Conservation (phyloP, 2,329 filamentous ascomycete species). For the Elsinoe perseae region DNA sequence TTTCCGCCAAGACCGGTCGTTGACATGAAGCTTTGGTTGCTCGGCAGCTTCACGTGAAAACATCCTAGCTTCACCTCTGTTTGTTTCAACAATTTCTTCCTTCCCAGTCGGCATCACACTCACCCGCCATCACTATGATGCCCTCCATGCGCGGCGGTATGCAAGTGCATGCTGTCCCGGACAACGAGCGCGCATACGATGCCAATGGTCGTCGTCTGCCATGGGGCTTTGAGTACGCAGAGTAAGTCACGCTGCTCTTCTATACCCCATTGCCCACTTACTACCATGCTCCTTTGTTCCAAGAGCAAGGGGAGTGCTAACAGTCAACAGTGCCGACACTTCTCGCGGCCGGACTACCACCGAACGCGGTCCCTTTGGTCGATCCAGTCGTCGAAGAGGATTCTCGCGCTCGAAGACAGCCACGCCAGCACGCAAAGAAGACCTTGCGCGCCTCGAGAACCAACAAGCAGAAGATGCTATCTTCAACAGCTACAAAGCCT, state of each 20-base stretch:
- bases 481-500: conserved; percentile 31
- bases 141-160: conserved; percentile 35
- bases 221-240: conserved; percentile 56
- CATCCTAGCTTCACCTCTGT: conserved; percentile 7
- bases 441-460: conserved; percentile 41
- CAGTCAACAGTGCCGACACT: conserved; percentile 16
- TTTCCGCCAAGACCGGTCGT: conserved; percentile 1
- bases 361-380: conserved; percentile 56
- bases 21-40: conserved; percentile 10
- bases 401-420: conserved; percentile 46
- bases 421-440: conserved; percentile 52
- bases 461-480: conserved; percentile 41
- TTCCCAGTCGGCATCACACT: not conserved
- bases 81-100: not conserved
- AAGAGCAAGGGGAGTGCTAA: too few relatives aligned
- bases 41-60: conserved; percentile 15
- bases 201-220: conserved; percentile 52
- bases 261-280: conserved; percentile 15
- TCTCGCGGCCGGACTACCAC: conserved; percentile 26
- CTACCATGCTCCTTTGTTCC: too few relatives aligned
- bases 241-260: conserved; percentile 39
- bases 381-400: conserved; percentile 36
- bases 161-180: conserved; percentile 59
- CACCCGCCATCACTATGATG: conserved; percentile 11
- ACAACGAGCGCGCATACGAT: conserved; percentile 54